phyloP scores from a whole-genome alignment of 129 eudicot species.

The Apium graveolens region DNA sequence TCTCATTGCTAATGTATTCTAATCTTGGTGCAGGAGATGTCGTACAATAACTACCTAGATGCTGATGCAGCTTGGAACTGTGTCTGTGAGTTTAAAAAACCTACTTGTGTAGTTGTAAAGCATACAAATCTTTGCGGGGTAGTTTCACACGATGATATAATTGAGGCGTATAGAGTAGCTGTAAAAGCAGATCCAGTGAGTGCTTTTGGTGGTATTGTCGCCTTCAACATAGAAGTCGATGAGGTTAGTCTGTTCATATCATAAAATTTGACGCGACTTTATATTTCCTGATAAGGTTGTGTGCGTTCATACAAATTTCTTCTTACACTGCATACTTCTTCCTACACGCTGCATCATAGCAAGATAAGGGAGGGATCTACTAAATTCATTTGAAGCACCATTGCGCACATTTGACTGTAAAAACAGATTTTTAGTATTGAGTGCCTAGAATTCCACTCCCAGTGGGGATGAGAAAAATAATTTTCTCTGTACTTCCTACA shows the following conservation, averaged over 20 bases:
- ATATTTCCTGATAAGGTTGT: background rate
- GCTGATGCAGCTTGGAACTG: conserved; percentile 99
- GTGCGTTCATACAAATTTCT: background rate
- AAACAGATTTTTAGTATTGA: too few relatives aligned
- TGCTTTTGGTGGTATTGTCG: conserved; percentile 99
- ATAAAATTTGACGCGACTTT: background rate
- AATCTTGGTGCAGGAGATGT: conserved; percentile 71
- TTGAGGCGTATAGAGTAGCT: conserved; percentile 91
- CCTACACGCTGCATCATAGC: too few relatives aligned
- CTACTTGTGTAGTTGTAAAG: conserved; percentile 92
- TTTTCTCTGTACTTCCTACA: background rate
- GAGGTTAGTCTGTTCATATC: conserved; percentile 43
- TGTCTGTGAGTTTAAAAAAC: conserved; percentile 80
- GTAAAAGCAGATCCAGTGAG: conserved; percentile 96
- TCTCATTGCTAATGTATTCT: too few relatives aligned
- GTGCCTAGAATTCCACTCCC: too few relatives aligned
- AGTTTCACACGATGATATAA: conserved; percentile 77
- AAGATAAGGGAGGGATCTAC: background rate
- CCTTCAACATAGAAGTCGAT: conserved; percentile 86
- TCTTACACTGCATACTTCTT: background rate
- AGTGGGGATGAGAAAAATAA: background rate
- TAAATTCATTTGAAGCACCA: background rate
- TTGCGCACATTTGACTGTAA: too few relatives aligned
- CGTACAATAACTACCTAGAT: conserved; percentile 87
- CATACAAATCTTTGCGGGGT: conserved; percentile 99